Evolutionary conservation across 2,329 filamentous ascomycete genomes (phyloP).

Genomic region (Sporothrix curviconia): DNA sequence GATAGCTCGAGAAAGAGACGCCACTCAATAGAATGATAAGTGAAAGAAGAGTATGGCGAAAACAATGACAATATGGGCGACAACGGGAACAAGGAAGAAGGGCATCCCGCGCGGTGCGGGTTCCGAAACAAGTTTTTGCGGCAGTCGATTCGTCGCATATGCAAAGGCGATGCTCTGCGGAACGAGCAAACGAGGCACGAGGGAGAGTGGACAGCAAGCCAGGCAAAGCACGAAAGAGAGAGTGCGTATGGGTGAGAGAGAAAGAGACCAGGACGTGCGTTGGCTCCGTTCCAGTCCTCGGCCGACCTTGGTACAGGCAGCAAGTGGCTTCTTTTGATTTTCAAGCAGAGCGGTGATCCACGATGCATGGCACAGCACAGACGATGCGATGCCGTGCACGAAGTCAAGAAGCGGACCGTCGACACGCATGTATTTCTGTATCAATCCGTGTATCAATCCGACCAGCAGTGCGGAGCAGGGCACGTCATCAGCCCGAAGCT

Average conservation of each 20-base stretch:
- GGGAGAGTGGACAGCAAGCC: not conserved
- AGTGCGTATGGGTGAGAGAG: too few species aligned
- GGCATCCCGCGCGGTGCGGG: not conserved
- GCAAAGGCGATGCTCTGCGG: not conserved
- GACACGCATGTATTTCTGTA: too few species aligned
- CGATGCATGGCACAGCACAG: constrained; percentile 6
- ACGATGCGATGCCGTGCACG: constrained; percentile 3
- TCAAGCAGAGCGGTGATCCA: not conserved
- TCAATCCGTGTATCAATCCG: too few species aligned
- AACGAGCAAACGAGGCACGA: not conserved
- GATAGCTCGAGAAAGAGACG: too few species aligned
- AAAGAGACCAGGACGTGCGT: not conserved
- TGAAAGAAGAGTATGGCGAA: not conserved
- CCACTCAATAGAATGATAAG: not conserved
- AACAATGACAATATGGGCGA: not conserved
- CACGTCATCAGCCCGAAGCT: too few species aligned
- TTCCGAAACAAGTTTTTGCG: not conserved
- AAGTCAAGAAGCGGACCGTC: not conserved
- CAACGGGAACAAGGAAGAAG: not conserved
- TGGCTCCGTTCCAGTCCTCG: not conserved
- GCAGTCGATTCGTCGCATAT: not conserved
- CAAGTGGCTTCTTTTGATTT: not conserved
- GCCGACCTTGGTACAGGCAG: not conserved
- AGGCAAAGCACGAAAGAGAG: too few species aligned
- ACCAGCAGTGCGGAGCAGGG: too few species aligned